Evolutionary conservation across 1,284 basidiomycete genomes (phyloP).

Genomic region (Neonothopanus nambi): DNA sequence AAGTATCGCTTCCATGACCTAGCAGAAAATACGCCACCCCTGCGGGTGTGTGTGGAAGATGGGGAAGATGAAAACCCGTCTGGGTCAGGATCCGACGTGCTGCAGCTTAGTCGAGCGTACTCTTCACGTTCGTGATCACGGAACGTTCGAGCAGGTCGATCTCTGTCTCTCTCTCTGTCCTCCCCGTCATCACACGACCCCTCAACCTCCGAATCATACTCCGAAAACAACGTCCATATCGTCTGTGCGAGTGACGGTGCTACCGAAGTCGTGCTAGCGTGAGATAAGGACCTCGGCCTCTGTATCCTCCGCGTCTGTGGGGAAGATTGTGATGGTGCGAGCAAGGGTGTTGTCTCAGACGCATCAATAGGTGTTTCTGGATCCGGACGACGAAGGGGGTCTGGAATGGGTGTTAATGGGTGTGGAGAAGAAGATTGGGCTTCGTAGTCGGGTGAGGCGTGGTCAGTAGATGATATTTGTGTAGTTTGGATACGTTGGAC

Average conservation of each 20-base stretch:
- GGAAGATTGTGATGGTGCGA: constrained; percentile 26
- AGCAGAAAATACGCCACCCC: constrained; percentile 30
- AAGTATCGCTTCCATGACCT: constrained; percentile 58
- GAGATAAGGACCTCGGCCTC: constrained; percentile 51
- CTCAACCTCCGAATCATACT: constrained; percentile 31
- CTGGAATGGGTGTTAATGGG: background rate
- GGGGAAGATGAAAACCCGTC: background rate
- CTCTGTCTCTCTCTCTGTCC: constrained; percentile 15
- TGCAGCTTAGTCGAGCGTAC: background rate
- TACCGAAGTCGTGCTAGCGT: constrained; percentile 49
- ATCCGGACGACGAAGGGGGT: background rate
- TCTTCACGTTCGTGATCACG: background rate
- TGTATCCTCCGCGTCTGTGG: constrained; percentile 22
- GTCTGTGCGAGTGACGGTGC: constrained; percentile 62
- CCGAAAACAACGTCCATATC: constrained; percentile 58
- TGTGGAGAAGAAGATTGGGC: background rate
- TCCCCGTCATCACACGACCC: constrained; percentile 19
- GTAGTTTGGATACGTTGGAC: background rate
- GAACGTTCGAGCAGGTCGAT: background rate
- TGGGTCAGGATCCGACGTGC: background rate
- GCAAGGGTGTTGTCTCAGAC: constrained; percentile 44
- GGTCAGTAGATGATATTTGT: constrained; percentile 12
- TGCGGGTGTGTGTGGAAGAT: constrained; percentile 14
- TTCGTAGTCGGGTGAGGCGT: constrained; percentile 1
- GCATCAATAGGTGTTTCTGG: constrained; percentile 22